phyloP scores from a whole-genome alignment of 306 rosid genomes.

The Vigna trinervia region DNA sequence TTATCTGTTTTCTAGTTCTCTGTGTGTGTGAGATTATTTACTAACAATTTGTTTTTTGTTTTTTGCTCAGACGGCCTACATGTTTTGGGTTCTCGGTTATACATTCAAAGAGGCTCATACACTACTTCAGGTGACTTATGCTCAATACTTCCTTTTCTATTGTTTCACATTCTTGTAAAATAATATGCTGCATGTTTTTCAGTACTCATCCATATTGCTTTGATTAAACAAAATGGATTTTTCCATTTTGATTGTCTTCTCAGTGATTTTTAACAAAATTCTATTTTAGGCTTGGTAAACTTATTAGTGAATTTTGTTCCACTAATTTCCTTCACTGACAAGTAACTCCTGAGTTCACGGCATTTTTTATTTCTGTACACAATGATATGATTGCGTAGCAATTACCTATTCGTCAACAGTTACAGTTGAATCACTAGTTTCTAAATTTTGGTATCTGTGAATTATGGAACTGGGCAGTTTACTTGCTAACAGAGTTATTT shows the following conservation, averaged over 20 bases:
- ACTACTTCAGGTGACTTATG: conserved; percentile 72
- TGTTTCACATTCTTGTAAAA: conserved; percentile 30
- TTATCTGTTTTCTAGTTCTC: conserved; percentile 8
- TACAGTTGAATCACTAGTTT: conserved; percentile 31
- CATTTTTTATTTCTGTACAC: too few relatives aligned
- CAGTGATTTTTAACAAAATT: not conserved
- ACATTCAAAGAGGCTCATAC: conserved; percentile 63
- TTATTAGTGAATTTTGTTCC: not conserved
- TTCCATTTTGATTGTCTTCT: conserved; percentile 1
- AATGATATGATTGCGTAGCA: not conserved
- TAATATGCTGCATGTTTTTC: conserved; percentile 30
- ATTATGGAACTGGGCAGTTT: conserved; percentile 36
- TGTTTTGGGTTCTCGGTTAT: conserved; percentile 95
- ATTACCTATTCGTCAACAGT: not conserved
- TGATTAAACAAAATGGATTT: conserved; percentile 5
- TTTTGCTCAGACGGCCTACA: conserved; percentile 79
- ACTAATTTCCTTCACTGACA: conserved; percentile 15
- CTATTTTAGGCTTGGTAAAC: conserved; percentile 26
- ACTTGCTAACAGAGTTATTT: conserved; percentile 24
- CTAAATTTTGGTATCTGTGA: conserved; percentile 35
- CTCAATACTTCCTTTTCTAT: conserved; percentile 27
- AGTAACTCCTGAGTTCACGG: not conserved
- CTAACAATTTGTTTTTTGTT: conserved; percentile 48
- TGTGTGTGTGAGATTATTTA: conserved; percentile 12
- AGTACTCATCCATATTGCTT: conserved; percentile 10